Conservation (phyloP, 495 filamentous ascomycete genomes). For the Penicillium ochrochloron region DNA sequence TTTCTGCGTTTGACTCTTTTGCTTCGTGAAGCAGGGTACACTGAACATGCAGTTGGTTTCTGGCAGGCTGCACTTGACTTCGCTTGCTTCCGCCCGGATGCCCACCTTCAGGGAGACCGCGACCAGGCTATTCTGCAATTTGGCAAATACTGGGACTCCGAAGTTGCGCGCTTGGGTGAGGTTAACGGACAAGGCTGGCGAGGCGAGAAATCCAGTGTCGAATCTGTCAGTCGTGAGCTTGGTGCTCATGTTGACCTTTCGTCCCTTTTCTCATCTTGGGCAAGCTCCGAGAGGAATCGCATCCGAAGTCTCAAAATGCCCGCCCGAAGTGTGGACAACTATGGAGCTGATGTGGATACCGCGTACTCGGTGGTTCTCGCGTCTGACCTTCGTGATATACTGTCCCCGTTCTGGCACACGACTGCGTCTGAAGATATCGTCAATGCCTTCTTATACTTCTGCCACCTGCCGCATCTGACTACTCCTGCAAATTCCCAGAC, state of each 20-base stretch:
- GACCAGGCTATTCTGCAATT: conserved; percentile 52
- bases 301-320: conserved; percentile 58
- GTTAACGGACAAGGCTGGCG: conserved; percentile 71
- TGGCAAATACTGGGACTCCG: conserved; percentile 83
- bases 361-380: conserved; percentile 78
- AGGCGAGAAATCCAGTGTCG: conserved; percentile 11
- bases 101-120: conserved; percentile 17
- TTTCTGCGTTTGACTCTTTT: conserved; percentile 75
- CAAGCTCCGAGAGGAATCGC: conserved; percentile 58
- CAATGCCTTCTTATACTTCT: conserved; percentile 72
- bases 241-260: conserved; percentile 29
- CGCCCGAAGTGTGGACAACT: conserved; percentile 66
- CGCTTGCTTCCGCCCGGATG: conserved; percentile 60
- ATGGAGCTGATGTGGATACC: conserved; percentile 64
- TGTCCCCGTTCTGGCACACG: conserved; percentile 56
- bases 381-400: conserved; percentile 69
- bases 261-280: conserved; percentile 59
- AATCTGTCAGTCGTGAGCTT: not conserved
- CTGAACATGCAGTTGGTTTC: conserved; percentile 74
- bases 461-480: conserved; percentile 61
- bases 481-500: conserved; percentile 25
- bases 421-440: conserved; percentile 51
- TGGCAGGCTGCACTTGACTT: conserved; percentile 88
- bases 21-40: conserved; percentile 77
- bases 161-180: conserved; percentile 81